Conservation (phyloP, 2,329 filamentous ascomycete species). For the Nothophaeocryptopus gaeumannii region DNA sequence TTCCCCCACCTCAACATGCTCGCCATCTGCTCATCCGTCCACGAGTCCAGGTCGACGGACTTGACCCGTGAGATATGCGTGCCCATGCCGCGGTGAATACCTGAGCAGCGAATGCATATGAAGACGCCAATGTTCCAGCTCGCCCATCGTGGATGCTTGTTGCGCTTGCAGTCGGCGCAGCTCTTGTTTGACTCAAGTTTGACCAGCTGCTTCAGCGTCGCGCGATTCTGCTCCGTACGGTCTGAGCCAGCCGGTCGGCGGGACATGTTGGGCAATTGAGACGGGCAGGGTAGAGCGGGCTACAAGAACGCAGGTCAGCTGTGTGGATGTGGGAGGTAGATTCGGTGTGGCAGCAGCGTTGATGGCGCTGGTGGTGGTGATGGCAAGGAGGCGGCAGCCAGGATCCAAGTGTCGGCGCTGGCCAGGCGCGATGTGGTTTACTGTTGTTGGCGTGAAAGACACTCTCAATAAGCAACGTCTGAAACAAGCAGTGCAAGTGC, state of each 20-base stretch:
- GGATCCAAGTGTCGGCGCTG: no score
- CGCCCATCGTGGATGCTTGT: conserved; percentile 98
- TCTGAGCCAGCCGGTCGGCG: conserved; percentile 74
- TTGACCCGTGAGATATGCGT: conserved; percentile 98
- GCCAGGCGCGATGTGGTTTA: no score
- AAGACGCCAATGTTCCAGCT: conserved; percentile 99
- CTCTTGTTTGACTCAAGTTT: conserved; percentile 95
- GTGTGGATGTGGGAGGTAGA: no score
- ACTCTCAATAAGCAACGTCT: no score
- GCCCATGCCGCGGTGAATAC: conserved; percentile 97
- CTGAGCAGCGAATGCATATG: conserved; percentile 92
- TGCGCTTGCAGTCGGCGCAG: conserved; percentile 97
- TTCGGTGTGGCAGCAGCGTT: no score
- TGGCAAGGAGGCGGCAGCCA: no score
- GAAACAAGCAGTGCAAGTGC: no score
- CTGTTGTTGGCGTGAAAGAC: no score
- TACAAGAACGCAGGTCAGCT: no score
- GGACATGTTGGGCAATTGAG: conserved; percentile 58
- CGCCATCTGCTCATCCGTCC: conserved; percentile 96
- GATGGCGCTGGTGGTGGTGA: no score
- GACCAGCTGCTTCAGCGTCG: conserved; percentile 88
- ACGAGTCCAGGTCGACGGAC: conserved; percentile 94
- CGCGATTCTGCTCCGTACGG: conserved; percentile 87
- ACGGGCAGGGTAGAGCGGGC: no score
- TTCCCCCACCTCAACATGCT: conserved; percentile 96